A percentile compares a stretch with the other conserved stretches of the same genome.
phyloP scores from a whole-genome alignment of 2,329 filamentous ascomycete species.

The Stagonosporopsis rhizophila region DNA sequence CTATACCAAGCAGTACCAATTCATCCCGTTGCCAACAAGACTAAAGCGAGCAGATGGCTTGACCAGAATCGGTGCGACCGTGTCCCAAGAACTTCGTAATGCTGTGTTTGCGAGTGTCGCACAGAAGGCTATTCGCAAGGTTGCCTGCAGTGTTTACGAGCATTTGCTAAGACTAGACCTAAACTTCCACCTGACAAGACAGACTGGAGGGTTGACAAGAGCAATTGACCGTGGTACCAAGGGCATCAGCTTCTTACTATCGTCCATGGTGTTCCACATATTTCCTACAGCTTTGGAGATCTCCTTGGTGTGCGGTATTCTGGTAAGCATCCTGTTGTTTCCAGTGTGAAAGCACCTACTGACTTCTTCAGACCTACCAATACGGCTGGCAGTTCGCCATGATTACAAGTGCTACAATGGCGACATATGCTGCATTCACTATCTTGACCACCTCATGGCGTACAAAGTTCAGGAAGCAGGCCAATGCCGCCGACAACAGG shows the following conservation, averaged over 20 bases:
- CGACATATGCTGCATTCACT: conserved; percentile 93
- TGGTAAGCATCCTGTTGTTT: conserved; percentile 56
- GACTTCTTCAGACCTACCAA: conserved; percentile 72
- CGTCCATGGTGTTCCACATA: conserved; percentile 98
- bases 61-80: conserved; percentile 83
- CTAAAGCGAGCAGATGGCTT: conserved; percentile 68
- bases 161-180: conserved; percentile 89
- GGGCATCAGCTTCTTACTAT: conserved; percentile 95
- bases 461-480: conserved; percentile 93
- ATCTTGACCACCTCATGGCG: conserved; percentile 97
- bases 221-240: conserved; percentile 98
- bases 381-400: conserved; percentile 91
- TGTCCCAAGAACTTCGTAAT: conserved; percentile 94
- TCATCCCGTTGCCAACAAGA: conserved; percentile 20
- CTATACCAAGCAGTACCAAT: conserved; percentile 22
- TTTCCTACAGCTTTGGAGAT: conserved; percentile 94
- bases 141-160: conserved; percentile 90
- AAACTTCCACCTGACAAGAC: conserved; percentile 90
- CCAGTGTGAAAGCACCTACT: conserved; percentile 5
- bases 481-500: conserved; percentile 95
- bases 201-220: conserved; percentile 91
- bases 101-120: conserved; percentile 96
- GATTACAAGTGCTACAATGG: conserved; percentile 90
- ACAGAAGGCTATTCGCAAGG: conserved; percentile 91
- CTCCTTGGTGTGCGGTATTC: conserved; percentile 90